Evolutionary conservation across 768 basidiomycete genomes (phyloP).

Genomic region (Psilocybe cubensis): DNA sequence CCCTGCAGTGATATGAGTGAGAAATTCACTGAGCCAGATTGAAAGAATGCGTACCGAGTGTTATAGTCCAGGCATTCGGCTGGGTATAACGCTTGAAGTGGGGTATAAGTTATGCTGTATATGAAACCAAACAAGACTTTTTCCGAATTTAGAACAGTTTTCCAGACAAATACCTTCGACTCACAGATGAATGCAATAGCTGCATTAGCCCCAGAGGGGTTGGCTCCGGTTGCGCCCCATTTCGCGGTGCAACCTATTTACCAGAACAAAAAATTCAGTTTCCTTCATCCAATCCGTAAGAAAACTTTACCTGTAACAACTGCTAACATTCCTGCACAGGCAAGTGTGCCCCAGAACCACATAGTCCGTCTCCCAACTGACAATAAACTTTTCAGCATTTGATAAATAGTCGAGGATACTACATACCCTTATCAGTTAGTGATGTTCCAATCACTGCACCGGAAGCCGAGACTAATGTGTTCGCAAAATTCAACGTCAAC

Average conservation of each 20-base stretch:
- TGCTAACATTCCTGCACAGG: slow-evolving; percentile 40
- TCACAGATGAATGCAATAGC: slow-evolving; percentile 51
- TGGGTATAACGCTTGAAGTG: slow-evolving; percentile 61
- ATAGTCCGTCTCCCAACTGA: slow-evolving; percentile 46
- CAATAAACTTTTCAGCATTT: not conserved
- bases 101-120: slow-evolving; percentile 59
- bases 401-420: not conserved
- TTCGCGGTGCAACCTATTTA: slow-evolving; percentile 41
- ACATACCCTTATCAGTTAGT: slow-evolving; percentile 41
- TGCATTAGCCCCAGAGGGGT: slow-evolving; percentile 42
- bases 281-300: not conserved
- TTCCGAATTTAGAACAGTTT: slow-evolving; percentile 10
- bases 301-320: slow-evolving; percentile 38
- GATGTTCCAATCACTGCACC: slow-evolving; percentile 46
- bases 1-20: slow-evolving; percentile 30
- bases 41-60: slow-evolving; percentile 36
- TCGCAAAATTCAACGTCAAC: slow-evolving; percentile 46
- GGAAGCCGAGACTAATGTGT: slow-evolving; percentile 41
- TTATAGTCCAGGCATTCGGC: slow-evolving; percentile 59
- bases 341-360: slow-evolving; percentile 52
- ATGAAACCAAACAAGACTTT: slow-evolving; percentile 54
- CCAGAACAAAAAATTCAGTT: not conserved
- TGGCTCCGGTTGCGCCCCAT: slow-evolving; percentile 38
- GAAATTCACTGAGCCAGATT: not conserved
- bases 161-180: slow-evolving; percentile 11